Evolutionary conservation across 179 eudicot genomes (phyloP), one percentile per base, ranked within the genome.

Genomic region (Corrigiola litoralis): DNA sequence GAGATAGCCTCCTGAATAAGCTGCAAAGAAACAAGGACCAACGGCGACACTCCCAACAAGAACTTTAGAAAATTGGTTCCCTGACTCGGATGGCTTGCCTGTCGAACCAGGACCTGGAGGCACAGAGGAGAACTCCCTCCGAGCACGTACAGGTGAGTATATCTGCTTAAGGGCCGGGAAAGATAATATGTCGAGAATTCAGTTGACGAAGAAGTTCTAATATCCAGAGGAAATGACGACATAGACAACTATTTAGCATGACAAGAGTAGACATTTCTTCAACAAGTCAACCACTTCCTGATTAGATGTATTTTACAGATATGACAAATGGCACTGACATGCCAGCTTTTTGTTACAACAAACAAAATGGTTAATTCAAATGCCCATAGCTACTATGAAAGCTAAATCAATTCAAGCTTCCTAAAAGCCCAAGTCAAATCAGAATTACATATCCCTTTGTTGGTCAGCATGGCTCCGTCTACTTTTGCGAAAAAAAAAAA

Each of bases 1-100:
- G 11, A 85, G 66, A 64, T 78, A 77, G 25, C 91, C 95, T 69
- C 68, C 51, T 8, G 79, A 67, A 72, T 90, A 87, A 68, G 91
- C 95, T 44, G 74, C 76, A 61, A 71, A 8, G 53, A 71, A 60
- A 72, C 75, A 87, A 56, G 84, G 74, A 70, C 96, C 88, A 57
- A 94, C n/a, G 54, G 84, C 86, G 71, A 81, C 72, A 72, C 82
- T 61, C 54, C 95, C 99, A 63, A 80, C n/a, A 36, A 90, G n/a
- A 68, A 78, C 38, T 72, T 80, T 84, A 34, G 85, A 52, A 33
- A 77, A 31, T 23, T 41, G 60, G 37, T 72, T 80, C 49, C 80
- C 82, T 7, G 83, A 61, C 49, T 67, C 81, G 45, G 85, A 54
- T 46, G 85, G 75, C 75, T 78, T 79, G 61, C 69, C 76, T 12